Base-by-base conservation (phyloP, 441 rosid species). In the Gossypium aridum region DNA sequence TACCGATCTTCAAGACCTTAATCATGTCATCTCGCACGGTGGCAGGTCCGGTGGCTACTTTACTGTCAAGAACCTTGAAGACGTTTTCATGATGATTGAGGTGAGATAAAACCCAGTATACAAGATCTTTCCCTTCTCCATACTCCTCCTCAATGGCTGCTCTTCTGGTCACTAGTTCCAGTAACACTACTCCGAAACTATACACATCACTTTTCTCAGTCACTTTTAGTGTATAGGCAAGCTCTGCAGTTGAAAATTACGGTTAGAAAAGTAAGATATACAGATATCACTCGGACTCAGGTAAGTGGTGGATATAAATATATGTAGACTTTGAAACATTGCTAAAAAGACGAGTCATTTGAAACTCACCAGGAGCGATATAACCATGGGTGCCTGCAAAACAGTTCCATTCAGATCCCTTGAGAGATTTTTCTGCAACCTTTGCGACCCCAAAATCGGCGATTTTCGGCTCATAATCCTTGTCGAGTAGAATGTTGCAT, bases 401-500 rank as follows among this genome's bases (percentile, higher is more conserved):
- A 64, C 84, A 72, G 77, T 87, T 90, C 73, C 78, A 81, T 45
- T 88, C 87, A 7, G 77, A 80, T 17, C 84, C 92, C 53, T 76
- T 72, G 0, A 17, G 64, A 28, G 87, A 79, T 63, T 79, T 86
- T 43, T 87, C 91, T 2, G 86, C 91, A 54, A 87, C 80, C 87
- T 89, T 92, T 8, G 99, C 96, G 5, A 89, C 82, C 45, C 99
- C 98, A 64, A 95, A 92, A 81, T 95, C 98, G 26, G 98, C 93
- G 2, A 95, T 81, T 80, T 92, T 95, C 0, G 98, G 86, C 76
- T 87, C 97, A 53, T 86, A 89, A 28, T 88, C 89, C 16, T 80
- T 81, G 9, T 82, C 87, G 2, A 92, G 98, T 20, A 95, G 79
- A 71, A 95, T 91, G 80, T 95, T 91, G 81, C 96, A 85, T 0